Evolutionary conservation across 805 yeast species (phyloP).

Genomic region (Candida awuae): DNA sequence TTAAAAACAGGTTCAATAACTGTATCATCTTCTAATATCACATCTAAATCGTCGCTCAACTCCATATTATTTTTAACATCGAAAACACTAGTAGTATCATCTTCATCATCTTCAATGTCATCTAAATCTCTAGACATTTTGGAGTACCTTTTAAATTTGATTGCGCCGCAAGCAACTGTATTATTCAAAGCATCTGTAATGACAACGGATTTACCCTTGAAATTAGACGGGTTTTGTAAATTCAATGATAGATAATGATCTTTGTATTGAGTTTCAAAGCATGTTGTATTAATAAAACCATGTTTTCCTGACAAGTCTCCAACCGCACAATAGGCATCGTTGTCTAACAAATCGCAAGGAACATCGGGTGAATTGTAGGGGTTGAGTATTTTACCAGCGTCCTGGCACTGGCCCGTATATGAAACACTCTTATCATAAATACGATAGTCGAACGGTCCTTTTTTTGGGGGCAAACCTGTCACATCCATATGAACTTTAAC

Average conservation of each 20-base stretch:
- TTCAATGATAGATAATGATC: conserved; percentile 63
- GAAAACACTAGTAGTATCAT: background rate
- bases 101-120: conserved; percentile 9
- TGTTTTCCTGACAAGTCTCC: conserved; percentile 78
- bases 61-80: no score
- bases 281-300: conserved; percentile 63
- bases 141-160: conserved; percentile 29
- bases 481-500: conserved; percentile 63
- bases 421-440: conserved; percentile 54
- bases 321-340: conserved; percentile 54
- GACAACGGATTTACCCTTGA: conserved; percentile 50
- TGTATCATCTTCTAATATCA: no score
- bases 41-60: no score
- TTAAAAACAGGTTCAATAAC: conserved; percentile 8
- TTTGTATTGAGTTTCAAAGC: conserved; percentile 53
- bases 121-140: conserved; percentile 21
- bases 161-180: conserved; percentile 57
- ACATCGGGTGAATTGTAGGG: conserved; percentile 50
- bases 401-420: conserved; percentile 43
- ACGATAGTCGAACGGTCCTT: conserved; percentile 66
- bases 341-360: conserved; percentile 39
- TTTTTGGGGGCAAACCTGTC: conserved; percentile 57
- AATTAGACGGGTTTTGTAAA: conserved; percentile 44
- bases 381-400: conserved; percentile 51
- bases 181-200: conserved; percentile 50